A percentile compares a stretch with the other conserved stretches of the same genome.
phyloP scores from a whole-genome alignment of 2,329 filamentous ascomycete species.

The Ophiocordyceps unilateralis region DNA sequence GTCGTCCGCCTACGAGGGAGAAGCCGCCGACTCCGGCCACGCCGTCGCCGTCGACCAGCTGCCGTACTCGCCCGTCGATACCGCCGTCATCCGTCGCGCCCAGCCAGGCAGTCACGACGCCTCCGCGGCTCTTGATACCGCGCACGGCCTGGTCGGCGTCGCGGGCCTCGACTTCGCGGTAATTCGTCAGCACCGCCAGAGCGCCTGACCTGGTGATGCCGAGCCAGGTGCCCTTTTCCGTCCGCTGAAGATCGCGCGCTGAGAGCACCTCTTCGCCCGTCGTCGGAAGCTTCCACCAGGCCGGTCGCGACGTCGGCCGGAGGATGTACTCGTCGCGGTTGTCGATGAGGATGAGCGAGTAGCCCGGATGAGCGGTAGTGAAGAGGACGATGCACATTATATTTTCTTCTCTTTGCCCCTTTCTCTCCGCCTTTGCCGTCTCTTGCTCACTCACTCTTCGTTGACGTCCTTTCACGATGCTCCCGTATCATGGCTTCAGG shows the following conservation, averaged over 20 bases:
- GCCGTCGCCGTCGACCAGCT: conserved; percentile 31
- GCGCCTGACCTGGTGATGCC: conserved; percentile 42
- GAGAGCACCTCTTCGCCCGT: conserved; percentile 34
- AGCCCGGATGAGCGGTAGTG: conserved; percentile 59
- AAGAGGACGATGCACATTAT: conserved; percentile 63
- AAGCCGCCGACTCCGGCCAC: conserved; percentile 49
- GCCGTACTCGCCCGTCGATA: conserved; percentile 31
- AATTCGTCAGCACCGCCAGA: conserved; percentile 50
- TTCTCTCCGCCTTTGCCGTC: too few species aligned
- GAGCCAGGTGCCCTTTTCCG: conserved; percentile 48
- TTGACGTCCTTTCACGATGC: too few species aligned
- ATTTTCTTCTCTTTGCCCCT: too few species aligned
- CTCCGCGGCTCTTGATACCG: conserved; percentile 40
- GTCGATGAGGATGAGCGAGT: conserved; percentile 58
- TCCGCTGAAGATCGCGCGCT: conserved; percentile 41
- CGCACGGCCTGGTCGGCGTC: conserved; percentile 34
- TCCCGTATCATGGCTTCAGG: too few species aligned
- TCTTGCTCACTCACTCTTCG: too few species aligned
- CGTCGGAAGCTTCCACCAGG: conserved; percentile 40
- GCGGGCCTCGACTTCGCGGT: conserved; percentile 34
- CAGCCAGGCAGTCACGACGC: conserved; percentile 47
- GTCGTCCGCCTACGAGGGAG: conserved; percentile 46
- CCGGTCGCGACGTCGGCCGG: conserved; percentile 43
- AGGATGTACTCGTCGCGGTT: conserved; percentile 63
- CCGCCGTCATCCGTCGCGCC: conserved; percentile 28